phyloP scores from a whole-genome alignment of 2,329 filamentous ascomycete species.

The Cadophora sp. region DNA sequence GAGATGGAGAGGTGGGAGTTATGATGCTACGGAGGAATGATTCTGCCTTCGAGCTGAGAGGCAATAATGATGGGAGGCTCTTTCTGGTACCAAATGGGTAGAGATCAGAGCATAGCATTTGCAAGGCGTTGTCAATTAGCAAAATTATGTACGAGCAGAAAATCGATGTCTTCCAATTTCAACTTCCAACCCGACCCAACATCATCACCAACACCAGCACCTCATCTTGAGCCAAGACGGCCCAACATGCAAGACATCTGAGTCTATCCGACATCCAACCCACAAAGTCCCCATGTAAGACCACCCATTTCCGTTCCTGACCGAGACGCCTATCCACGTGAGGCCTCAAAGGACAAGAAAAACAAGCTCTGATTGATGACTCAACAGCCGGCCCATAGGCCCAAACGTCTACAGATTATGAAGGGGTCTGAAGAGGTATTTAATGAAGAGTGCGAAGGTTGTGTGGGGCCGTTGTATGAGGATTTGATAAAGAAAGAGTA shows the following conservation, averaged over 20 bases:
- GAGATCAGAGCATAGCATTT: not conserved
- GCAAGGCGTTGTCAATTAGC: not conserved
- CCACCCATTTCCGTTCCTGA: not conserved
- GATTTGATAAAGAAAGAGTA: too few species aligned
- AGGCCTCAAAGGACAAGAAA: not conserved
- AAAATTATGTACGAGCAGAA: not conserved
- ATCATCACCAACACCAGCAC: not conserved
- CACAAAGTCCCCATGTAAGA: not conserved
- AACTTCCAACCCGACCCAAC: not conserved
- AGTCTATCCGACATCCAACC: not conserved
- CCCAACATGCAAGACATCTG: not conserved
- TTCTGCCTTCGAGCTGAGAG: not conserved
- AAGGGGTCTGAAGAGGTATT: too few species aligned
- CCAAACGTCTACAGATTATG: too few species aligned
- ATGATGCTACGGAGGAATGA: constrained; percentile 24
- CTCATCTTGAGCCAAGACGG: not conserved
- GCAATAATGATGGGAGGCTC: constrained; percentile 10
- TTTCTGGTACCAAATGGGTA: not conserved
- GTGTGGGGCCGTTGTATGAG: too few species aligned
- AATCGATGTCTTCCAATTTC: not conserved
- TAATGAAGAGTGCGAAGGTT: too few species aligned
- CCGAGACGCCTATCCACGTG: constrained; percentile 23
- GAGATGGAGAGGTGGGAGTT: not conserved
- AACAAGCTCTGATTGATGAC: not conserved
- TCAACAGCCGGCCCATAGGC: too few species aligned